Base-by-base conservation (phyloP, 768 basidiomycete species). In the Coprinellus aureogranulatus region DNA sequence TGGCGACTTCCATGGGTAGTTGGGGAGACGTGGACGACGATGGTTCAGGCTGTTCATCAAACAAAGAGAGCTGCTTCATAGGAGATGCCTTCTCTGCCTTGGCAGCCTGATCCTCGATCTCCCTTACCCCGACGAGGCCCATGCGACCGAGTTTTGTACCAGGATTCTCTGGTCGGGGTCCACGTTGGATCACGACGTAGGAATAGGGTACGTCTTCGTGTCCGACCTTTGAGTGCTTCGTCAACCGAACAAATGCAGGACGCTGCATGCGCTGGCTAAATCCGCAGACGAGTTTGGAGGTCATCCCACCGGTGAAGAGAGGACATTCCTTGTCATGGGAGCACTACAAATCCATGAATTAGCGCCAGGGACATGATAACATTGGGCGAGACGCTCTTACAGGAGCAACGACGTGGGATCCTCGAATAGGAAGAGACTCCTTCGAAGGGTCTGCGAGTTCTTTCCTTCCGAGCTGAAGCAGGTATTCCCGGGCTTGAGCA, bases 261-360 rank as follows among this genome's bases (percentile, higher is more conserved):
- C 92, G 83, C 67, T 95, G 92, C 41, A 96, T 73, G 49, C 94
- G 85, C 67, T 98, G 96, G 8, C 85, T 82, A 72, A 95, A 97
- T 18, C 89, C 86, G 66, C 96, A 98, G 44, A 83, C 75, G 1
- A 88, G 72, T 51, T 77, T 74, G 26, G 65, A 72, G 8, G 79
- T 68, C 34, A 34, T 34, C 34, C 84, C 83, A n/a, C 80, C 75
- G 59, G 78, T 75, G 65, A 82, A 78, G 26, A 98, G 73, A 1
- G 96, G 95, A 69, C 96, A 98, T 42, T 77, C 75, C 23, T 80
- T 79, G 67, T 98, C 95, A 65, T 98, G 96, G 12, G 96, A 92
- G 66, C 96, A 98, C 88, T 95, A 65, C 11, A 31, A 20, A 22
- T 31, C 10, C 30, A 16, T 10, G 39, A 26, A 25, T 28, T 16